Conservation (phyloP, 2,329 filamentous ascomycete genomes). For the Phaeosphaeriaceae sp. region DNA sequence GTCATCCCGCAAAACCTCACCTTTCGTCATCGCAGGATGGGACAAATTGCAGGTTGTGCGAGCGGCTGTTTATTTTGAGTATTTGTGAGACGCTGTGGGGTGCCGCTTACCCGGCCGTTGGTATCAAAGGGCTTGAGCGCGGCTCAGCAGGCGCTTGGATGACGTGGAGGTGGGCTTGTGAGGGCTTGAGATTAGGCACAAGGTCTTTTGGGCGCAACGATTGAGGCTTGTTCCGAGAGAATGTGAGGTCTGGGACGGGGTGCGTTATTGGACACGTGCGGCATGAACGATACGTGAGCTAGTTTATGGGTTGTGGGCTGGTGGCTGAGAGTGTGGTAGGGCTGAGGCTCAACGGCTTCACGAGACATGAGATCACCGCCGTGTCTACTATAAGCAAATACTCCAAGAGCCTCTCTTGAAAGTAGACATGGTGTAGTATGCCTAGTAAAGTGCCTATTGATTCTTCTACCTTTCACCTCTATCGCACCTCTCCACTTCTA, state of each 20-base stretch:
- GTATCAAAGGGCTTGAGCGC: background rate
- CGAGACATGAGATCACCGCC: background rate
- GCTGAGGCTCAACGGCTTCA: slow-evolving; percentile 1
- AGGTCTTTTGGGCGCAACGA: background rate
- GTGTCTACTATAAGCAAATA: too few relatives aligned
- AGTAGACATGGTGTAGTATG: too few relatives aligned
- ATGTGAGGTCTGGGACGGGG: background rate
- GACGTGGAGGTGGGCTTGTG: background rate
- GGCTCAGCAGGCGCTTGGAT: background rate
- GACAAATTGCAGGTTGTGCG: background rate
- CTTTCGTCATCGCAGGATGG: slow-evolving; percentile 1
- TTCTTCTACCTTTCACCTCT: slow-evolving; percentile 8
- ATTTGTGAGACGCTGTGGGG: background rate
- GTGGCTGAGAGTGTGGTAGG: background rate
- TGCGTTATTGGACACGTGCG: background rate
- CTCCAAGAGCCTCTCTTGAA: too few relatives aligned
- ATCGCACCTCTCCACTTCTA: slow-evolving; percentile 19
- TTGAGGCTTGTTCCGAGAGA: background rate
- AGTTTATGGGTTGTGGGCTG: background rate
- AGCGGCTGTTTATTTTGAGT: background rate
- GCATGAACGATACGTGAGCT: background rate
- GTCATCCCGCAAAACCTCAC: background rate
- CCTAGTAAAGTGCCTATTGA: background rate
- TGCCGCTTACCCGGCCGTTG: background rate
- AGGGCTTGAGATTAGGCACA: background rate